Evolutionary conservation across 1,139 yeast species (phyloP).

Genomic region (Debaryomyces fabryi): DNA sequence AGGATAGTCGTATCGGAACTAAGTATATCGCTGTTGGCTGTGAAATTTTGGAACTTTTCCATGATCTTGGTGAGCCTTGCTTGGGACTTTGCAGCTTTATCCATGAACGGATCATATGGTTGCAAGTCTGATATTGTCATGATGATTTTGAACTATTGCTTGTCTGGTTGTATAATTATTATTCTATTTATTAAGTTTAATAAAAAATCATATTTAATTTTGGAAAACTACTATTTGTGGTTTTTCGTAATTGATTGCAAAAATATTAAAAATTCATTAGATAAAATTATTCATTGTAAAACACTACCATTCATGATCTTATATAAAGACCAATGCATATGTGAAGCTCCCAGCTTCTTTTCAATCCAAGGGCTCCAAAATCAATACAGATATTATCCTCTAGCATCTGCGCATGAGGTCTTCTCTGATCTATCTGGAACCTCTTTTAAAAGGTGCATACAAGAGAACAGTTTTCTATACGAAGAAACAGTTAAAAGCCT

Average conservation of each 20-base stretch:
- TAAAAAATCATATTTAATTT: not conserved
- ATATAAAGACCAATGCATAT: not conserved
- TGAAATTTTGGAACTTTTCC: conserved; percentile 1
- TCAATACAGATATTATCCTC: conserved; percentile 3
- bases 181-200: not conserved
- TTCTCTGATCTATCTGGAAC: not conserved
- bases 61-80: not conserved
- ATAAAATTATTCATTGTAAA: not conserved
- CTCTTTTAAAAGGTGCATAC: conserved; percentile 2
- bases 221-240: not conserved
- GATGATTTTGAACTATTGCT: no score
- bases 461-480: conserved; percentile 1
- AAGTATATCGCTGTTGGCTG: conserved; percentile 3
- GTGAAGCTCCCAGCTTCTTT: not conserved
- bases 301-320: not conserved
- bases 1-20: conserved; percentile 18
- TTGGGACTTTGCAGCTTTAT: conserved; percentile 1
- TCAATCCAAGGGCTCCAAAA: not conserved
- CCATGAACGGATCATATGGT: conserved; percentile 4
- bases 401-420: conserved; percentile 1
- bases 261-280: not conserved
- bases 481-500: not conserved
- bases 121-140: not conserved
- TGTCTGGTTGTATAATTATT: not conserved
- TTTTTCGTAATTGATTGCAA: conserved; percentile 3